These are phyloP conservation scores for Ustilago esculenta DNA, from an alignment of 1,284 basidiomycete genomes.

Conservation along the genomic window DNA sequence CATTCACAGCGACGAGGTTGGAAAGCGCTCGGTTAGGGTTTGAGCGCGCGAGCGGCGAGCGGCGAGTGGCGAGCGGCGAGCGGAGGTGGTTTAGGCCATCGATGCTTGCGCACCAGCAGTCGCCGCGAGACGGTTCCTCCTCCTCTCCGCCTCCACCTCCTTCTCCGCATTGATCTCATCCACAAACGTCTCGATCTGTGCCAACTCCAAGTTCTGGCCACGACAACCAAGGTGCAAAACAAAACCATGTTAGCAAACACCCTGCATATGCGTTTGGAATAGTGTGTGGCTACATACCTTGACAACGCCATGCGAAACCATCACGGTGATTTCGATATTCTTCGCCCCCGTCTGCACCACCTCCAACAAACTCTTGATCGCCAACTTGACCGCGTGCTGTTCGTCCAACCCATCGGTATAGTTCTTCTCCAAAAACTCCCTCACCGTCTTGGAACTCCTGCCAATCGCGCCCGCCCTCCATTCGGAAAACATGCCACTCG, in stretches of 20 bases:
- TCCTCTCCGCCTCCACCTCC: conserved; percentile 65
- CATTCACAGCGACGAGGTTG: too few species aligned
- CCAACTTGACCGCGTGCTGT: conserved; percentile 91
- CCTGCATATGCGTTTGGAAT: background rate
- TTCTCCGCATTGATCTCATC: conserved; percentile 63
- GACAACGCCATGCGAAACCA: conserved; percentile 61
- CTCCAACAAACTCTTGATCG: conserved; percentile 93
- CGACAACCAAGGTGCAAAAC: background rate
- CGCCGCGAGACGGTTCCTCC: conserved; percentile 62
- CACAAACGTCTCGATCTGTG: conserved; percentile 64
- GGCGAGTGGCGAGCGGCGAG: too few species aligned
- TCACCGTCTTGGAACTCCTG: conserved; percentile 95
- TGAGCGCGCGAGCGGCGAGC: too few species aligned
- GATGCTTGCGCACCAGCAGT: conserved; percentile 63
- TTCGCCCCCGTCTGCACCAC: conserved; percentile 99
- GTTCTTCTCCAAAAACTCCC: conserved; percentile 99
- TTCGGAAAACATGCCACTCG: conserved; percentile 92
- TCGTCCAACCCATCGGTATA: conserved; percentile 88
- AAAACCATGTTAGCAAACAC: too few species aligned
- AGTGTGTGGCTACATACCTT: conserved; percentile 9
- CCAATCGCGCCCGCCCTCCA: conserved; percentile 99
- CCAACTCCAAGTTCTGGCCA: conserved; percentile 50
- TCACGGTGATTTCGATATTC: conserved; percentile 70
- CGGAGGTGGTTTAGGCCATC: too few species aligned
- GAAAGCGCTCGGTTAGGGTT: too few species aligned